Percentiles rank a stretch among this genome's conserved stretches.
phyloP scores from a whole-genome alignment of 805 yeast genomes.

The Starmerella vaccinii region DNA sequence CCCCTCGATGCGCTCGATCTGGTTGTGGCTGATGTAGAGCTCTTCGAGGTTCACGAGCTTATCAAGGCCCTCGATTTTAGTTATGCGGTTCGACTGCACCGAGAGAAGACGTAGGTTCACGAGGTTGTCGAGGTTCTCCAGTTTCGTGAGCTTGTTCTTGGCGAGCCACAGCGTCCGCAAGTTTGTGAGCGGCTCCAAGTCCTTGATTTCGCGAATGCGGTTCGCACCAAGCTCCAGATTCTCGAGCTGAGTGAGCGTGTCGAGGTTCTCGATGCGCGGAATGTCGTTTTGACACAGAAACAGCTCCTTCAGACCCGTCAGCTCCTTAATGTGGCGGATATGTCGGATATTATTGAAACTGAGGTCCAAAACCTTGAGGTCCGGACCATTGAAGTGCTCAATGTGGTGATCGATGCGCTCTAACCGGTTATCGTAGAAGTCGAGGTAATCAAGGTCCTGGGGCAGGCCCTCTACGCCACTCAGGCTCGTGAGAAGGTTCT shows the following conservation, averaged over 20 bases:
- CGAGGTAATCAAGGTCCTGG: slow-evolving; percentile 59
- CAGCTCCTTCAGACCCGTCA: slow-evolving; percentile 53
- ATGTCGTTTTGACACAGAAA: slow-evolving; percentile 87
- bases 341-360: slow-evolving; percentile 83
- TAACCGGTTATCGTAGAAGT: slow-evolving; percentile 84
- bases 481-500: slow-evolving; percentile 68
- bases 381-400: slow-evolving; percentile 46
- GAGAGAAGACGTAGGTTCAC: slow-evolving; percentile 62
- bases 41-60: slow-evolving; percentile 65
- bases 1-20: slow-evolving; percentile 62
- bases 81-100: slow-evolving; percentile 75
- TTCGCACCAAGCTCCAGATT: slow-evolving; percentile 91
- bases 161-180: slow-evolving; percentile 86
- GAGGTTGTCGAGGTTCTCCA: slow-evolving; percentile 54
- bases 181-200: slow-evolving; percentile 43
- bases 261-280: slow-evolving; percentile 56
- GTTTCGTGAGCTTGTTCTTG: slow-evolving; percentile 58
- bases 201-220: slow-evolving; percentile 45
- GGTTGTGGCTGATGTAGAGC: slow-evolving; percentile 78
- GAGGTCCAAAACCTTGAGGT: slow-evolving; percentile 50
- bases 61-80: slow-evolving; percentile 73
- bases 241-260: slow-evolving; percentile 44
- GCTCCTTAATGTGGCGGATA: slow-evolving; percentile 62
- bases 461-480: slow-evolving; percentile 56
- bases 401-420: slow-evolving; percentile 63